A percentile compares a stretch with the other conserved stretches of the same genome.
phyloP scores from a whole-genome alignment of 2,329 filamentous ascomycete genomes.

The Sporothrix dimorphospora region DNA sequence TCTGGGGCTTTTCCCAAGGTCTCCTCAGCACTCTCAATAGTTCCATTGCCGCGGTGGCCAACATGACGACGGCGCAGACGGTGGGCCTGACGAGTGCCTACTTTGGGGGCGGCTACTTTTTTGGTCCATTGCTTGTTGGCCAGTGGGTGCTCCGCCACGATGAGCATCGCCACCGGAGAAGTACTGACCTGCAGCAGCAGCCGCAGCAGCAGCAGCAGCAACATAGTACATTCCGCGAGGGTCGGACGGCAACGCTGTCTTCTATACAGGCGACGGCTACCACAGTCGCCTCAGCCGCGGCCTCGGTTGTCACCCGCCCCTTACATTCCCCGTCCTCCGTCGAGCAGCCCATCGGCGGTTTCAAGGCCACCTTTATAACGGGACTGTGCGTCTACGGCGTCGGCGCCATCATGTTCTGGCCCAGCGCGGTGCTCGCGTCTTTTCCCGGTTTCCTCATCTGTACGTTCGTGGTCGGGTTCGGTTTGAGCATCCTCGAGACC shows the following conservation, averaged over 20 bases:
- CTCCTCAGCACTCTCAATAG: slow-evolving; percentile 80
- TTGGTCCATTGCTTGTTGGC: slow-evolving; percentile 71
- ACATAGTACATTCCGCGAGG: background rate
- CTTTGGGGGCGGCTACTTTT: slow-evolving; percentile 70
- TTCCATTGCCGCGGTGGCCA: slow-evolving; percentile 64
- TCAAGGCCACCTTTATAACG: slow-evolving; percentile 78
- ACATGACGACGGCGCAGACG: slow-evolving; percentile 64
- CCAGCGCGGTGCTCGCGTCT: slow-evolving; percentile 71
- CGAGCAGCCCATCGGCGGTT: slow-evolving; percentile 62
- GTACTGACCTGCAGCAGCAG: slow-evolving; percentile 35
- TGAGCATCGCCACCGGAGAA: slow-evolving; percentile 55
- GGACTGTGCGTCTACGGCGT: slow-evolving; percentile 75
- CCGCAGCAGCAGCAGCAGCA: too few relatives aligned
- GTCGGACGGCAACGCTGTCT: background rate
- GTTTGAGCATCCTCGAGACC: slow-evolving; percentile 76
- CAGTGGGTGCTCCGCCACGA: slow-evolving; percentile 71
- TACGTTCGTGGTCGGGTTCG: slow-evolving; percentile 75
- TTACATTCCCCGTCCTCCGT: slow-evolving; percentile 30
- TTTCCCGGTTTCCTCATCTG: slow-evolving; percentile 78
- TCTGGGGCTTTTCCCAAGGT: slow-evolving; percentile 88
- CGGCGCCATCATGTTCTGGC: slow-evolving; percentile 86
- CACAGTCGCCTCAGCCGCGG: background rate
- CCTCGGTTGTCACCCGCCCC: background rate
- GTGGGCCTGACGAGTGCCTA: slow-evolving; percentile 71
- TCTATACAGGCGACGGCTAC: background rate